A percentile compares a stretch with the other conserved stretches of the same genome.
Evolutionary conservation across 2,329 filamentous ascomycete species (phyloP).

Genomic region (Curvularia hawaiiensis): DNA sequence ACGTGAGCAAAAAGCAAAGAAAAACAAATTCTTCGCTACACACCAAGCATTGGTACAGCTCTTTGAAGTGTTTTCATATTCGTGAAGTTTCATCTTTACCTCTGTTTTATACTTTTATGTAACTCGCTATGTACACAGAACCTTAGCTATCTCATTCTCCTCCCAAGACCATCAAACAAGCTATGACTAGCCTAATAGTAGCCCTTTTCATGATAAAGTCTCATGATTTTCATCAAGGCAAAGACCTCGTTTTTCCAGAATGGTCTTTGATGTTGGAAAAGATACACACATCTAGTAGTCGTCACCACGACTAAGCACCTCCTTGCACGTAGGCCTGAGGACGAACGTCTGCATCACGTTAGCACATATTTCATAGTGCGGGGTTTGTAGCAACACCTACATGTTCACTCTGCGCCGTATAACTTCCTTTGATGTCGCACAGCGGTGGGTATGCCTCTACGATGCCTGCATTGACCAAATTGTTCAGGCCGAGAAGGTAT

Average conservation of each 20-base stretch:
- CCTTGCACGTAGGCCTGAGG: slow-evolving; percentile 66
- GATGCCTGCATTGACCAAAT: slow-evolving; percentile 79
- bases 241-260: neutral
- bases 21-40: neutral
- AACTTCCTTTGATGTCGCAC: slow-evolving; percentile 90
- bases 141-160: neutral
- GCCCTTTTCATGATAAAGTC: neutral
- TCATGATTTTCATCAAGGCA: neutral
- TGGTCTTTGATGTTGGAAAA: neutral
- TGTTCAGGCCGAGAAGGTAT: slow-evolving; percentile 89
- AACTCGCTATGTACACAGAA: neutral
- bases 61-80: neutral
- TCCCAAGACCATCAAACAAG: neutral
- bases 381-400: slow-evolving; percentile 55
- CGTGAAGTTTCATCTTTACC: neutral
- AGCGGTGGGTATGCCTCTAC: slow-evolving; percentile 91
- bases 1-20: neutral
- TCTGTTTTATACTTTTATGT: neutral
- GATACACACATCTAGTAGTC: slow-evolving; percentile 65
- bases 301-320: slow-evolving; percentile 84
- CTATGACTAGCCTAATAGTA: neutral
- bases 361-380: slow-evolving; percentile 5
- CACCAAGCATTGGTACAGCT: neutral
- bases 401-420: slow-evolving; percentile 94
- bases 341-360: slow-evolving; percentile 41